A percentile compares a stretch with the other conserved stretches of the same genome.
Conservation (phyloP, 2,329 filamentous ascomycete species). For the Aspergillus terreus region DNA sequence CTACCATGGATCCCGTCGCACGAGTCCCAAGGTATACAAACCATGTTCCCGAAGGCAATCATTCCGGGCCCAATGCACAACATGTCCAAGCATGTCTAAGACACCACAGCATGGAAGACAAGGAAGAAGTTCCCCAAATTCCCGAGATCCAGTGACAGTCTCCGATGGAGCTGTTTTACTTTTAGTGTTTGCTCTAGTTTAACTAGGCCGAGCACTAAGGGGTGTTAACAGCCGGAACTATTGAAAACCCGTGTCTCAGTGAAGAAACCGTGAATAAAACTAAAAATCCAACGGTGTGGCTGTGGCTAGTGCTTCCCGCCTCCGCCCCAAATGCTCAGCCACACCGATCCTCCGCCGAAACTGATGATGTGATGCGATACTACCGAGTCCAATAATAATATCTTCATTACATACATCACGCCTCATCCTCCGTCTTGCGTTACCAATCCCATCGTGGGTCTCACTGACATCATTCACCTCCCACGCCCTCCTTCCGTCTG, state of each 20-base stretch:
- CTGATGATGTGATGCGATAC: background rate
- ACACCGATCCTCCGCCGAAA: background rate
- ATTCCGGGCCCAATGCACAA: too few relatives aligned
- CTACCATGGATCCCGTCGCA: too few relatives aligned
- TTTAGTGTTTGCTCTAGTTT: background rate
- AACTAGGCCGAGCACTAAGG: background rate
- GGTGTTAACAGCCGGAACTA: background rate
- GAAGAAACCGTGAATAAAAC: too few relatives aligned
- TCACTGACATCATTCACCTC: slow-evolving; percentile 5
- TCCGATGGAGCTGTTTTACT: too few relatives aligned
- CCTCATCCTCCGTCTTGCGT: too few relatives aligned
- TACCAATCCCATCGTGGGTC: background rate
- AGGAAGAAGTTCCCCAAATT: too few relatives aligned
- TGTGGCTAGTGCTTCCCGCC: background rate
- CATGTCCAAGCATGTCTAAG: too few relatives aligned
- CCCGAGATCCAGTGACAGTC: too few relatives aligned
- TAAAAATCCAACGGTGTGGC: too few relatives aligned
- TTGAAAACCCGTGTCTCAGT: background rate
- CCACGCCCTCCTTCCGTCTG: background rate
- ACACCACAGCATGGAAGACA: too few relatives aligned
- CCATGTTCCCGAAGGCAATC: too few relatives aligned
- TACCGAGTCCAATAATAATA: background rate
- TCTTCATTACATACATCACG: background rate
- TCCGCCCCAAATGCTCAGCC: background rate
- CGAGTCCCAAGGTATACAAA: too few relatives aligned